Evolutionary conservation across 345 rosid species (phyloP).

Genomic region (Dimocarpus longan): DNA sequence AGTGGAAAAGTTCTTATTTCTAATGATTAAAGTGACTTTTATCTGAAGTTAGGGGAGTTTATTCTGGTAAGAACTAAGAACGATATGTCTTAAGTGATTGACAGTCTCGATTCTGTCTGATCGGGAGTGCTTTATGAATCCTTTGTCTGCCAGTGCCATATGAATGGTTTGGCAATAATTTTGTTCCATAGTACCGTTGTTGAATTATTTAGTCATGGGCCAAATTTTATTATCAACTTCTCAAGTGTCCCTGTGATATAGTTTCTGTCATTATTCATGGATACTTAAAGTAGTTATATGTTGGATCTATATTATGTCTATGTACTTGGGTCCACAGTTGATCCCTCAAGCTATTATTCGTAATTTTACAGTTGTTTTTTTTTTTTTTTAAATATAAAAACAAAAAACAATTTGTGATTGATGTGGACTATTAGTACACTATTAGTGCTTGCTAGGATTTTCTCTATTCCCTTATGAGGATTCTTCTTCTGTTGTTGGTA

Average conservation of each 20-base stretch:
- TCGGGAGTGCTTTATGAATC: background rate
- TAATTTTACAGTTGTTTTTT: background rate
- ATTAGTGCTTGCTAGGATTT: background rate
- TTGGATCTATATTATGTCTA: background rate
- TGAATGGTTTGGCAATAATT: background rate
- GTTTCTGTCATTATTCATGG: background rate
- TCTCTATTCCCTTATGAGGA: background rate
- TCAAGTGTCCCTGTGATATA: background rate
- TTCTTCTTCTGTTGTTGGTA: background rate
- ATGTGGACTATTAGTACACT: background rate
- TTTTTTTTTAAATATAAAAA: background rate
- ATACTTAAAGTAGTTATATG: background rate
- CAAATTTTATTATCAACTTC: no score
- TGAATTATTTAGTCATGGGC: background rate
- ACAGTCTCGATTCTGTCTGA: constrained; percentile 1
- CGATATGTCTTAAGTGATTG: background rate
- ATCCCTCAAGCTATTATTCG: background rate
- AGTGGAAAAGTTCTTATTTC: background rate
- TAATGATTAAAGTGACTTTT: background rate
- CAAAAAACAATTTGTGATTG: background rate
- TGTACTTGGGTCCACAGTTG: background rate
- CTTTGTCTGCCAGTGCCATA: background rate
- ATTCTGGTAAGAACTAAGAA: constrained; percentile 1
- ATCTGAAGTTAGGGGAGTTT: background rate
- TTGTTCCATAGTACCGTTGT: background rate